A percentile compares a stretch with the other conserved stretches of the same genome.
These are phyloP conservation scores for Fusarium staphyleae DNA, from an alignment of 2,329 filamentous ascomycete genomes.

Conservation along the genomic window DNA sequence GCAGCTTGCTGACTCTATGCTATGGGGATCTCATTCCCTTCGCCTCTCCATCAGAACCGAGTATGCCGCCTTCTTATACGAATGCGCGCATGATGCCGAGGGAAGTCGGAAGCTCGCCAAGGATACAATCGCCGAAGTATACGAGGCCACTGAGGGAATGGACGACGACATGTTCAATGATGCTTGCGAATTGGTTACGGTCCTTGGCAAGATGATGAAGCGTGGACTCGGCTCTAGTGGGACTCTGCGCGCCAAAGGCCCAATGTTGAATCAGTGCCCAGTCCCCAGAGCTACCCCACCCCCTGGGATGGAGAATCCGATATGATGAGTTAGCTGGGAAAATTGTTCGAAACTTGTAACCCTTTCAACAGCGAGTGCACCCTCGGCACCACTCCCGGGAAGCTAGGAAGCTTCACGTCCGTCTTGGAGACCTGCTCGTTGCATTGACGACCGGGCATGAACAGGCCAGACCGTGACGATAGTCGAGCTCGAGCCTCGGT, in stretches of 20 bases:
- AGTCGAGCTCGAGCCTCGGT: neutral
- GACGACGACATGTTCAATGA: constrained; percentile 96
- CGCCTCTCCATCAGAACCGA: constrained; percentile 91
- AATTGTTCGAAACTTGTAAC: constrained; percentile 13
- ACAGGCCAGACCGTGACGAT: constrained; percentile 1
- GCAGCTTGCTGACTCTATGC: constrained; percentile 73
- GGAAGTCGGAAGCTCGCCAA: constrained; percentile 79
- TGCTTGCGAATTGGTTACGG: constrained; percentile 84
- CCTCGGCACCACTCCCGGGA: neutral
- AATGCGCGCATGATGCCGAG: constrained; percentile 85
- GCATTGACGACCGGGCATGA: constrained; percentile 6
- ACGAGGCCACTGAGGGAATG: constrained; percentile 89
- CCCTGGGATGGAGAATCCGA: constrained; percentile 54
- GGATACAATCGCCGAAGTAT: constrained; percentile 86
- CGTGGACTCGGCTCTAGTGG: constrained; percentile 62
- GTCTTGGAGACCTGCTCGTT: neutral
- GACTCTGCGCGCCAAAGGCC: constrained; percentile 44
- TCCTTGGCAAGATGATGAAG: constrained; percentile 88
- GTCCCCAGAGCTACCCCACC: constrained; percentile 38
- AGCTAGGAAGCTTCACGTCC: neutral
- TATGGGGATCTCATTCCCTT: constrained; percentile 89
- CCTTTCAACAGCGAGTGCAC: neutral
- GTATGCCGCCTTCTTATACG: constrained; percentile 91
- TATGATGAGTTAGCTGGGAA: constrained; percentile 39
- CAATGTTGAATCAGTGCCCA: constrained; percentile 27